phyloP scores from a whole-genome alignment of 1,284 basidiomycete genomes.

The Puccinia brachypodii region DNA sequence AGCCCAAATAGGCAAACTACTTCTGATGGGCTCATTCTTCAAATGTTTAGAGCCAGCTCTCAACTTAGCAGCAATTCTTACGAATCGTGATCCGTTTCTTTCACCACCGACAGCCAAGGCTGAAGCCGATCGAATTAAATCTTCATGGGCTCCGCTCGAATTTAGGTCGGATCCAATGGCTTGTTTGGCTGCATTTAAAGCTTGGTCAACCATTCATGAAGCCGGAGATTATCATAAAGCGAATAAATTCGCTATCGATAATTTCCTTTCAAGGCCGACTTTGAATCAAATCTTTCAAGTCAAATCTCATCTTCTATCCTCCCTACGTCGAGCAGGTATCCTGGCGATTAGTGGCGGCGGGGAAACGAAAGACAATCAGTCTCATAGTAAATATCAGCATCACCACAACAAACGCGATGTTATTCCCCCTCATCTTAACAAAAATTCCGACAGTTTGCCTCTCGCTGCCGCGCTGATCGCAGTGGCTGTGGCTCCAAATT shows the following conservation, averaged over 20 bases:
- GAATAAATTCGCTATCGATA: constrained; percentile 77
- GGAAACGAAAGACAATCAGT: neutral
- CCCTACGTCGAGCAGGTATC: constrained; percentile 77
- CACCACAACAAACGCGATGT: constrained; percentile 24
- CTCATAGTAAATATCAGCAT: neutral
- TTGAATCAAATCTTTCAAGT: constrained; percentile 80
- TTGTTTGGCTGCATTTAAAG: constrained; percentile 75
- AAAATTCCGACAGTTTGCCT: constrained; percentile 73
- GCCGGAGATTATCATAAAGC: constrained; percentile 62
- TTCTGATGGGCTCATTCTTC: constrained; percentile 89
- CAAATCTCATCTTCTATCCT: constrained; percentile 75
- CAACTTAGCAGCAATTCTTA: constrained; percentile 83
- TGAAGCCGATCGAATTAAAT: constrained; percentile 68
- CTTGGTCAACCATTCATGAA: constrained; percentile 63
- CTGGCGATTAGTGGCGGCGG: constrained; percentile 53
- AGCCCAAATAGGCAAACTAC: constrained; percentile 82
- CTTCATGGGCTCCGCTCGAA: constrained; percentile 70
- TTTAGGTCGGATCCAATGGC: constrained; percentile 86
- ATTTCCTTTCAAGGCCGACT: constrained; percentile 84
- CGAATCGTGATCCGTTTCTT: constrained; percentile 87
- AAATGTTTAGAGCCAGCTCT: constrained; percentile 85
- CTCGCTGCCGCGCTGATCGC: constrained; percentile 83
- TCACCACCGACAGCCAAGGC: constrained; percentile 65
- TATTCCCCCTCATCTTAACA: constrained; percentile 70
- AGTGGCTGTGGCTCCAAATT: constrained; percentile 87